Evolutionary conservation across 352 stramenopile genomes (phyloP), one percentile per base, ranked within the genome.

Genomic region (Phytophthora citrophthora): DNA sequence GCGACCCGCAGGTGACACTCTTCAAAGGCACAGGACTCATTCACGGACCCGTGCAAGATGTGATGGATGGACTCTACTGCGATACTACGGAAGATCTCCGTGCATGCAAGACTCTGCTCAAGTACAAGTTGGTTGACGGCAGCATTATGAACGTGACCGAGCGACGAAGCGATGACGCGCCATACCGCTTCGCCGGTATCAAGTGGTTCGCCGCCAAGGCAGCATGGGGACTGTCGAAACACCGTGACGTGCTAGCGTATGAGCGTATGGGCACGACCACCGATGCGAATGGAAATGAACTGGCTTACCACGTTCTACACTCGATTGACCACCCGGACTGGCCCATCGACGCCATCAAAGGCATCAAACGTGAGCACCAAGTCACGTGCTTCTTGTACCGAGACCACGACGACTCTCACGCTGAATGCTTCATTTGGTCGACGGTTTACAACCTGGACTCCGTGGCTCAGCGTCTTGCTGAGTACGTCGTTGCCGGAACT

Each of bases 241-340:
- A 80, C 46, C 72, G 70, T 23, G 75, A 83, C 36, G 61, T 81
- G 29, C 63, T 83, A 15, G 69, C 72, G 24, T 83, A 81, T 40
- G 75, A 83, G 41, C 73, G 79, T 11, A 88, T 86, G 76, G 79
- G 79, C 1, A 81, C 69, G 32, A 84, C 74, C 47, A 74, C 60
- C 1, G 79, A 88, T 40, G 64, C 67, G 9, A 76, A 70, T 2
- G 78, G 78, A 7, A 81, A 82, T 5, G 64, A 78, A 8, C 52
- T 88, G 5, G 79, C 66, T 29, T 88, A 79, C 43, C 76, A 88
- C 58, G 75, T 88, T 3, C 26, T 84, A 31, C 76, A 86, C 68
- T 88, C 76, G 45, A 88, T 88, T 48, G 79, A 86, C 36, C 79
- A 79, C 39, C 66, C 76, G 3, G 74, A 84, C 47, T 88, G 70